Evolutionary conservation across 495 filamentous ascomycete species (phyloP), one percentile per base, ranked within the genome.

Genomic region (Talaromyces adpressus): DNA sequence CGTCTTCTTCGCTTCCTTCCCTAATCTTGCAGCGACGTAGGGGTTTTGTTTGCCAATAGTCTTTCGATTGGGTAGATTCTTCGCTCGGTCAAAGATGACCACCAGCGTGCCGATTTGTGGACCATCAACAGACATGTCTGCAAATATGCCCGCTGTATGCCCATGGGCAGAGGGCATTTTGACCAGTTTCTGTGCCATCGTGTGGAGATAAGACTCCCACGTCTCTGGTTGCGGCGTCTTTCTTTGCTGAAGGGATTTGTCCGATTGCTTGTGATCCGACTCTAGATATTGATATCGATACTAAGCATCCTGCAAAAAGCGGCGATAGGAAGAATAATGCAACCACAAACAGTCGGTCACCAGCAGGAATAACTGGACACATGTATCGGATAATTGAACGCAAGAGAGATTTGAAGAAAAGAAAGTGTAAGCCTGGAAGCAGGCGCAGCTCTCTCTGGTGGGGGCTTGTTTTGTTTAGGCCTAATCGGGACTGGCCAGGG

Each of bases 31-130:
- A 54, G 95, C 93, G 75, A 92, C 97, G 72, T 97, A 99, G 6
- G 95, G 93, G 72, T 97, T 92, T 77, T 99, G 94, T 78, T 99
- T 99, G 61, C 95, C 93, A 82, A 98, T 96, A 2, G 91, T 91
- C 79, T 93, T 93, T 64, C 91, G 79, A 74, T 98, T 99, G 47
- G 95, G 94, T 61, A 99, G 79, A 72, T 99, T 99, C 83, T 95
- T 98, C 7, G 89, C 91, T 54, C 90, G 84, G 74, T 99, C 95
- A 65, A 99, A 82, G 65, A 99, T 86, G 45, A 92, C 82, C 53
- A 99, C 91, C 66, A 99, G 80, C 0, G 92, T 97, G 45, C 94
- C 94, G 72, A 98, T 96, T 47, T 92, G 85, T 4, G 94, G 94
- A 0, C 94, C 94, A 75, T 99, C 94, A 61, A 96, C 84, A 52